A percentile compares a stretch with the other conserved stretches of the same genome.
These are phyloP conservation scores for Fusarium ambrosium DNA, from an alignment of 2,329 filamentous ascomycete genomes.

Conservation along the genomic window DNA sequence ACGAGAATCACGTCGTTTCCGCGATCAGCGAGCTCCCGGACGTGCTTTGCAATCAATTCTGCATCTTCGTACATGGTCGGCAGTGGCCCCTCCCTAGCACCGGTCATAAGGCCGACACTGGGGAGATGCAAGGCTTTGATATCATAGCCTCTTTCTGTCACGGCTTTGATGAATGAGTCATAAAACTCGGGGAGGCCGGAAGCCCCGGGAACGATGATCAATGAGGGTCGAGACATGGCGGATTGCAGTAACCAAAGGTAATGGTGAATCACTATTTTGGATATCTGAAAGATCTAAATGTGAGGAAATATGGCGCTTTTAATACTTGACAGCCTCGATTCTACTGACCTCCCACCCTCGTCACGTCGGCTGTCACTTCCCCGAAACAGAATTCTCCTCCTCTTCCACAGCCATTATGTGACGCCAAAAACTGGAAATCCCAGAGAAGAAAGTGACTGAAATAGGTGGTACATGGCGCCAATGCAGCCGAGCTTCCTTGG, in stretches of 20 bases:
- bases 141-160: conserved; percentile 5
- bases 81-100: neutral
- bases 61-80: conserved; percentile 50
- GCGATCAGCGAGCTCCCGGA: conserved; percentile 51
- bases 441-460: neutral
- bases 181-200: conserved; percentile 10
- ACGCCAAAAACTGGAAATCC: no score
- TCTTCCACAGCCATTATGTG: neutral
- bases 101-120: conserved; percentile 9
- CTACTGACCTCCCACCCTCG: neutral
- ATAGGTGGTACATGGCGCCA: neutral
- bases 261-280: neutral
- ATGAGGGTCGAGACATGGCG: neutral
- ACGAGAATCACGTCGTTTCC: conserved; percentile 56
- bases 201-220: conserved; percentile 15
- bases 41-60: conserved; percentile 42
- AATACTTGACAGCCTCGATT: neutral
- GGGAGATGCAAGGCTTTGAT: conserved; percentile 16
- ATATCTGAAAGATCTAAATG: neutral
- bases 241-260: neutral
- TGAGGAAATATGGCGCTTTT: neutral
- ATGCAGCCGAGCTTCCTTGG: neutral
- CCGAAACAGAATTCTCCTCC: neutral
- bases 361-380: no score
- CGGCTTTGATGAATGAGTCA: conserved; percentile 1